These are phyloP conservation scores for Emmonsiellopsis sp. DNA, from an alignment of 2,329 filamentous ascomycete species.

Conservation along the genomic window DNA sequence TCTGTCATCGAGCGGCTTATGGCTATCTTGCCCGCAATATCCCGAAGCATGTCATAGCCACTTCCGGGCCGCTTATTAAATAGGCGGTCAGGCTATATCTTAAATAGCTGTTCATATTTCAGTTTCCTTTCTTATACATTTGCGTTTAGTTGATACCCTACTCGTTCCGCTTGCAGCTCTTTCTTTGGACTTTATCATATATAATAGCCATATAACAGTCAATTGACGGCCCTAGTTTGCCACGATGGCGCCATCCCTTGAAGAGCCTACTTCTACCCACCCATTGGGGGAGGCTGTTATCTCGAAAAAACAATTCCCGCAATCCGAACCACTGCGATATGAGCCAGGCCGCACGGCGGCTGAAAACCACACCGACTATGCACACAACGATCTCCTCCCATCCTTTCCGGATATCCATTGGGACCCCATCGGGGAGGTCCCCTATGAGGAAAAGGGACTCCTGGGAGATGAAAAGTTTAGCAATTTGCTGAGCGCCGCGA, in stretches of 20 bases:
- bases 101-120: not conserved
- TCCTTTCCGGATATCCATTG: conserved; percentile 22
- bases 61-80: not conserved
- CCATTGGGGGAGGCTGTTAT: not conserved
- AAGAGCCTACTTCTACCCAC: not conserved
- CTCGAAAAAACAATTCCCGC: not conserved
- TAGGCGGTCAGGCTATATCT: not conserved
- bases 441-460: conserved; percentile 46
- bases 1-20: not conserved
- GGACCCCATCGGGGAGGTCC: conserved; percentile 39
- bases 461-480: conserved; percentile 47
- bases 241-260: not conserved
- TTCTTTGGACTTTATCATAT: not conserved
- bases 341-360: not conserved
- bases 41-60: not conserved
- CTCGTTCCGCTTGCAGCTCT: not conserved
- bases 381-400: not conserved
- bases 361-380: not conserved
- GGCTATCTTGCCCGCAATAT: not conserved
- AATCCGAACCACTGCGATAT: not conserved
- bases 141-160: not conserved
- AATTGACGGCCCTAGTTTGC: not conserved
- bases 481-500: conserved; percentile 43
- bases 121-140: not conserved
- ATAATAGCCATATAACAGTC: not conserved